Base-by-base conservation (phyloP, 768 basidiomycete genomes). In the Suillus subluteus region DNA sequence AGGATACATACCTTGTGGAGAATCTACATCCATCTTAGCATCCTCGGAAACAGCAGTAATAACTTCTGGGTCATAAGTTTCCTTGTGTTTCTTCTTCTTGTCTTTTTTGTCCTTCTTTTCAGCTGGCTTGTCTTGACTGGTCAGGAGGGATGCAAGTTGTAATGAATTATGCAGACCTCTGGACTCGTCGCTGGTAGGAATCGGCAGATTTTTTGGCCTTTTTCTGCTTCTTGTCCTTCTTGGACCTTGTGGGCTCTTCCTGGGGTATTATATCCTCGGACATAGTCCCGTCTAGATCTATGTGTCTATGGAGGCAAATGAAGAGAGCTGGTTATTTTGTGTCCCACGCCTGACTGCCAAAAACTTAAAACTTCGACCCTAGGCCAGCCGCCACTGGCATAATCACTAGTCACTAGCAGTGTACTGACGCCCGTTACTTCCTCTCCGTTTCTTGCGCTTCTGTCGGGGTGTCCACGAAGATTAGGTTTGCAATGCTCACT, bases 11-110 rank as follows among this genome's bases (percentile, higher is more conserved):
- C 37, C 38, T 32, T 41, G 30, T 62, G 64, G 59, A 23, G 32
- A 15, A 26, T 46, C 64, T 23, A 65, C 66, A 21, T 68, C 65
- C 15, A 68, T 52, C 32, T 73, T 55, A 35, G 71, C 67, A 21
- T 65, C 71, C 12, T 72, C 65, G 23, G 73, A 65, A n/a, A 68
- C 67, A 54, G 73, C 55, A 18, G 72, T 61, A 32, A 69, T 66
- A 1, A 72, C 26, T 26, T 61, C 69, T 11, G 73, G 71, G 62
- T 80, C 78, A 61, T 78, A 80, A 71, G 75, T 79, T 50, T 76
- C 79, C 71, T 82, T 83, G 73, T 80, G 81, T 18, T 58, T 61
- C 70, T 79, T 81, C 68, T 80, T 81, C 68, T 80, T 82, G 73
- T 82, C 82, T 59, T 80, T 78, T 61, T 79, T 78, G 63, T 74